Base-by-base conservation (phyloP, 495 filamentous ascomycete genomes). In the Xylaria grammica region DNA sequence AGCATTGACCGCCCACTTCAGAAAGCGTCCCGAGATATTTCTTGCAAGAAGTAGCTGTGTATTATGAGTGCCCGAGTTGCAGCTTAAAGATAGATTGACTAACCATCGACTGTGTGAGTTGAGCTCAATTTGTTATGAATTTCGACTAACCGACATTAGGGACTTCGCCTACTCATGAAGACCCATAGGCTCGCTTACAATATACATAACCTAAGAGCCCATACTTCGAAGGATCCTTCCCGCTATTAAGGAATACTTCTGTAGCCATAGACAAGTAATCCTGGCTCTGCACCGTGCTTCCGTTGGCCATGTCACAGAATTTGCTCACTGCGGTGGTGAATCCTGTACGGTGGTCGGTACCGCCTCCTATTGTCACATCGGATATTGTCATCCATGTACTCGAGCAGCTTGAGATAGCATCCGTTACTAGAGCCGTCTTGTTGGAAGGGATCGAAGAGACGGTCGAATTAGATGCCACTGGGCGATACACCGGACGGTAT, bases 241-340 rank as follows among this genome's bases (percentile, higher is more conserved):
- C 72, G 9, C 54, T 65, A 19, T 71, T 69, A 2, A 74, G 51
- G 65, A 64, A 74, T 42, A 74, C 66, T 46, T 72, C 72, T 11
- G 72, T 74, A 2, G 70, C 70, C 67, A 72, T 65, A 0, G 72
- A 74, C 7, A 74, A 60, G 57, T 70, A 74, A 17, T 68, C 70
- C 15, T 58, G 29, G 55, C 67, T 56, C 62, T 67, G 64, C 27
- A 74, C 72, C 13, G 60, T 66, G 36, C 60, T 60, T 7, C 72
- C 72, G 24, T 67, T 49, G 15, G 66, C 68, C 42, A 69, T 51
- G 15, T 54, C 55, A 32, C 72, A 74, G 51, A 74, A 74, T 15
- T 56, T 56, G 6, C 69, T 59, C 17, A 72, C 72, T 3, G 72
- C 70, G 1, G 70, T 65, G 24, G 50, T 69, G 51, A 65, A 74